phyloP scores from a whole-genome alignment of 768 basidiomycete genomes.

The Calvatia gigantea region DNA sequence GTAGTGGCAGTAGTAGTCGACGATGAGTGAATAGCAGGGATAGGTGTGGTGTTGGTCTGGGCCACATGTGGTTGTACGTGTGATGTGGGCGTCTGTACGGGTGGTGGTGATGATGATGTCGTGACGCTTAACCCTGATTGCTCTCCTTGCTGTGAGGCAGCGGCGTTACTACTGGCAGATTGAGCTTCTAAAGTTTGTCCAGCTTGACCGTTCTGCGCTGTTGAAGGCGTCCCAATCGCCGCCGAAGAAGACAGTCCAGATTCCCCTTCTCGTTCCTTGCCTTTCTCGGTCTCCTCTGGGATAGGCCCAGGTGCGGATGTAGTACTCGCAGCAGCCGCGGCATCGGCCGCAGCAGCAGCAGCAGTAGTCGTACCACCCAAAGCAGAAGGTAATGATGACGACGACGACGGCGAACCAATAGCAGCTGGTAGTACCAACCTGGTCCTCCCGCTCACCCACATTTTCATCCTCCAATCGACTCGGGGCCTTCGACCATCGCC shows the following conservation, averaged over 20 bases:
- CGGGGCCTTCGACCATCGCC: constrained; percentile 32
- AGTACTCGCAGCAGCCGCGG: background rate
- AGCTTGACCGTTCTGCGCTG: background rate
- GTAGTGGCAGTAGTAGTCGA: background rate
- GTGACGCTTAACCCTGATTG: background rate
- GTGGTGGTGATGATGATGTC: background rate
- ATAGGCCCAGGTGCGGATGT: background rate
- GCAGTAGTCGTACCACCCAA: background rate
- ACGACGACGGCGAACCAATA: too few relatives aligned
- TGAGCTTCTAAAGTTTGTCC: too few relatives aligned
- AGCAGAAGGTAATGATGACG: too few relatives aligned
- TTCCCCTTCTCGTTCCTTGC: constrained; percentile 24
- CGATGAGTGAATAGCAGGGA: background rate
- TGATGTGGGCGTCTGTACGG: background rate
- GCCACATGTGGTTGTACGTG: background rate
- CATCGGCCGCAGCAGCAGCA: background rate
- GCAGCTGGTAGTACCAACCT: background rate
- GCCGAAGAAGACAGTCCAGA: background rate
- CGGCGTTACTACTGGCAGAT: background rate
- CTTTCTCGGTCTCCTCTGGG: constrained; percentile 21
- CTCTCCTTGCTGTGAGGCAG: background rate
- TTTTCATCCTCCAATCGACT: constrained; percentile 14
- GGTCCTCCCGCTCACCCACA: background rate
- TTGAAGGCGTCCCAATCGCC: background rate
- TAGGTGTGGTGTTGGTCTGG: background rate